Evolutionary conservation across 139 green algal genomes (phyloP), one percentile per base, ranked within the genome.

Genomic region (Chlorella ohadii): DNA sequence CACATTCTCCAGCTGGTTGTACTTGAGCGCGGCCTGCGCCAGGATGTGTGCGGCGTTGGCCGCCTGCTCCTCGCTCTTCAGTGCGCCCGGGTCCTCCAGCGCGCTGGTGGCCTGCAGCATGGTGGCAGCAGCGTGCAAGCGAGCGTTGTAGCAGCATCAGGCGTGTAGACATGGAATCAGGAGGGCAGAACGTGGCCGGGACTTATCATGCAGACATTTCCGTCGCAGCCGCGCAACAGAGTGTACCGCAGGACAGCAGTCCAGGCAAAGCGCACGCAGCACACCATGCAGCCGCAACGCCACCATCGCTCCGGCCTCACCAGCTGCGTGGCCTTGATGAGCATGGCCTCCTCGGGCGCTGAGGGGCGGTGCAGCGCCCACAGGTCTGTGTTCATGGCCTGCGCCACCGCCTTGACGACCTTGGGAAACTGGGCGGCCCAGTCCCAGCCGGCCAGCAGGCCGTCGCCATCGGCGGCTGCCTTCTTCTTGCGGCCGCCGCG

Each of bases 1-100:
- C 19, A 94, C 86, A 6, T 82, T 65, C 16, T 96, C 92, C 39
- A 94, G 80, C 82, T 96, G 90, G 16, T 87, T 70, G 72, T 96
- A 95, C 65, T 90, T 91, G 27, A 92, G 55, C 2, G 89, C 94
- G 15, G 78, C 83, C 27, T 86, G 72, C 12, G 82, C 79, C 47
- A 96, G 79, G 31, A 92, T 81, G 39, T 82, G 71, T 11, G 79
- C 82, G 17, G 82, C 88, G 13, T 70, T 66, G n/a, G 75, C 86
- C 5, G 75, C 82, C 47, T 63, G 38, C 38, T 85, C 72, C 31
- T 79, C 84, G 36, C 76, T 72, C 75, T 89, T 87, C 12, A 81
- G 38, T 34, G 82, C 84, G 25, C 72, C 55, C 27, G 89, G 65
- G 65, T 64, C 77, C 72, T 91, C 87, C 66, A 95, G 80, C n/a